Evolutionary conservation across 2,329 filamentous ascomycete species (phyloP).

Genomic region (Ophiocordyceps polyrhachis-furcata): DNA sequence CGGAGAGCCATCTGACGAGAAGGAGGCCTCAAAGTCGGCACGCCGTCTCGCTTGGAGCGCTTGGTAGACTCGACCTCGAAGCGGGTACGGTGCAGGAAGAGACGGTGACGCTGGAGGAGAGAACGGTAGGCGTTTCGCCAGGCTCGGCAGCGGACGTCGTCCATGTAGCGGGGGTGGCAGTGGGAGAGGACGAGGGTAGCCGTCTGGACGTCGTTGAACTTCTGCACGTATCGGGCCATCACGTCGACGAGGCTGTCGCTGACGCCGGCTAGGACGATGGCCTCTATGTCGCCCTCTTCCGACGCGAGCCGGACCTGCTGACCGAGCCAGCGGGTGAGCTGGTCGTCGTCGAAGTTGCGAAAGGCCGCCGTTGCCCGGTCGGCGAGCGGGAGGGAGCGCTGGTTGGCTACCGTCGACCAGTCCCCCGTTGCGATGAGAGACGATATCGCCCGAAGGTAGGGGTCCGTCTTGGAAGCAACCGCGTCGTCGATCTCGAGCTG

Average conservation of each 20-base stretch:
- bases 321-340: conserved; percentile 48
- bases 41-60: conserved; percentile 44
- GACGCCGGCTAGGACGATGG: conserved; percentile 60
- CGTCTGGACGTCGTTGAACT: conserved; percentile 62
- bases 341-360: conserved; percentile 41
- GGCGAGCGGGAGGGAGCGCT: conserved; percentile 52
- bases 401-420: conserved; percentile 57
- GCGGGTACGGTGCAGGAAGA: conserved; percentile 55
- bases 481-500: conserved; percentile 39
- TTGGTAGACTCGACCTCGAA: conserved; percentile 64
- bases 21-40: conserved; percentile 42
- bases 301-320: conserved; percentile 43
- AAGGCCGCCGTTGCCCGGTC: conserved; percentile 61
- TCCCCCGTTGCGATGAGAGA: conserved; percentile 59
- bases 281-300: conserved; percentile 53
- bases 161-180: conserved; percentile 56
- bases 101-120: conserved; percentile 53
- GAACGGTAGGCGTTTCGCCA: conserved; percentile 58
- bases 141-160: conserved; percentile 54
- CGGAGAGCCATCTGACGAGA: conserved; percentile 54
- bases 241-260: conserved; percentile 55
- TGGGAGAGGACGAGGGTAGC: conserved; percentile 57
- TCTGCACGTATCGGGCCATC: conserved; percentile 55
- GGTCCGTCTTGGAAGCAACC: conserved; percentile 47
- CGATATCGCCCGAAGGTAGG: conserved; percentile 64